A percentile compares a stretch with the other conserved stretches of the same genome.
These are phyloP conservation scores for Dactylellina parvicollis DNA, from an alignment of 2,329 filamentous ascomycete genomes.

Conservation along the genomic window DNA sequence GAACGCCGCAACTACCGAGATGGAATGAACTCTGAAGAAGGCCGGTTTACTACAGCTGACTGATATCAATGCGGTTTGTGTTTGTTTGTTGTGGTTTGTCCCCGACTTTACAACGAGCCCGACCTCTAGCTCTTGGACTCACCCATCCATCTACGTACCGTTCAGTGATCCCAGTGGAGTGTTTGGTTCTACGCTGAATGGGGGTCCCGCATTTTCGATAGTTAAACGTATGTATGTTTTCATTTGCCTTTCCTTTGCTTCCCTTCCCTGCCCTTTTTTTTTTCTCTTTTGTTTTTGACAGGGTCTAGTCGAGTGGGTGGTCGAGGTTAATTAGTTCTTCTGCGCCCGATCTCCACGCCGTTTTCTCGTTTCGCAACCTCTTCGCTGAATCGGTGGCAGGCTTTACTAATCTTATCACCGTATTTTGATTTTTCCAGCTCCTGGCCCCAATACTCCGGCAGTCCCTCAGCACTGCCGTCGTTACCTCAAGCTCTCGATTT, in stretches of 20 bases:
- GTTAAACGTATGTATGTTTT: no score
- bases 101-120: no score
- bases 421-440: neutral
- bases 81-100: no score
- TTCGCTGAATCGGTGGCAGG: slow-evolving; percentile 35
- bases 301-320: neutral
- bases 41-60: no score
- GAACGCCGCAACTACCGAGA: no score
- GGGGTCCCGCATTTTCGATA: no score
- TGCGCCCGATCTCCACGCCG: slow-evolving; percentile 36
- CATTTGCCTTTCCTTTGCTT: neutral
- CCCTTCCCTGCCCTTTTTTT: neutral
- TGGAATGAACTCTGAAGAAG: no score
- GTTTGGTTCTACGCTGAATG: no score
- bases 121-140: no score
- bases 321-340: slow-evolving; percentile 2
- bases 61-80: no score
- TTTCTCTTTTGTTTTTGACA: neutral
- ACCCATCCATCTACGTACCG: no score
- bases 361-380: slow-evolving; percentile 33
- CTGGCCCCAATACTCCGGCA: slow-evolving; percentile 10
- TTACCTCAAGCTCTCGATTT: slow-evolving; percentile 14
- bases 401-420: slow-evolving; percentile 28
- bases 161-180: no score
- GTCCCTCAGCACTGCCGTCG: slow-evolving; percentile 5